Conservation (phyloP, 1,139 yeast species). For the Debaryomyces psychrophilus region DNA sequence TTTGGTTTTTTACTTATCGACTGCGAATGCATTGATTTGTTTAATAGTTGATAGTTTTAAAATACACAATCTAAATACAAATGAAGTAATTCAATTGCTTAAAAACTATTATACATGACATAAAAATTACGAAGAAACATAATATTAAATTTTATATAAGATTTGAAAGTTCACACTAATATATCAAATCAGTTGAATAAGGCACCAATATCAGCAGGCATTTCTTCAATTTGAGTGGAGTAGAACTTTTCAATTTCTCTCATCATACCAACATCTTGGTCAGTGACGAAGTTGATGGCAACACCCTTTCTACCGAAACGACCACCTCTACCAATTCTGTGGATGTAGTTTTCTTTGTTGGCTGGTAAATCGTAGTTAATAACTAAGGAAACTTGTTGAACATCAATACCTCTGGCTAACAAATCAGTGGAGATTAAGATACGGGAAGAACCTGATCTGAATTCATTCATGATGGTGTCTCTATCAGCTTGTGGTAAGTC, state of each 20-base stretch:
- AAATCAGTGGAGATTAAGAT: constrained; percentile 95
- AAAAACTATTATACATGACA: not conserved
- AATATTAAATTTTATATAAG: constrained; percentile 8
- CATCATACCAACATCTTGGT: constrained; percentile 88
- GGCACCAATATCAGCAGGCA: constrained; percentile 92
- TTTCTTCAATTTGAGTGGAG: constrained; percentile 97
- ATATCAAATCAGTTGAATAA: constrained; percentile 55
- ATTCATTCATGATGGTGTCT: constrained; percentile 97
- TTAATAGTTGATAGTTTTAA: not conserved
- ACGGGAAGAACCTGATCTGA: constrained; percentile 98
- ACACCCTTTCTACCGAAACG: constrained; percentile 99
- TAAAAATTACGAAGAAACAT: constrained; percentile 4
- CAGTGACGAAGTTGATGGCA: constrained; percentile 96
- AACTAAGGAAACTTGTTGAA: constrained; percentile 97
- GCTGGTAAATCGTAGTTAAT: constrained; percentile 97
- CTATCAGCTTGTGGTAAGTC: constrained; percentile 97
- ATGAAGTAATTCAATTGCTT: not conserved
- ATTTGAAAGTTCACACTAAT: constrained; percentile 3
- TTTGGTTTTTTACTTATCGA: not conserved
- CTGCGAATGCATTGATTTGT: not conserved
- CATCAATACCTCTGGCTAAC: constrained; percentile 99
- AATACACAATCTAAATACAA: not conserved
- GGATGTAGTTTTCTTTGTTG: constrained; percentile 97
- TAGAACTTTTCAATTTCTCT: constrained; percentile 98
- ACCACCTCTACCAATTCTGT: constrained; percentile 99